A percentile compares a stretch with the other conserved stretches of the same genome.
Conservation (phyloP, 78 protist species). For the Cavenderia fasciculata region DNA sequence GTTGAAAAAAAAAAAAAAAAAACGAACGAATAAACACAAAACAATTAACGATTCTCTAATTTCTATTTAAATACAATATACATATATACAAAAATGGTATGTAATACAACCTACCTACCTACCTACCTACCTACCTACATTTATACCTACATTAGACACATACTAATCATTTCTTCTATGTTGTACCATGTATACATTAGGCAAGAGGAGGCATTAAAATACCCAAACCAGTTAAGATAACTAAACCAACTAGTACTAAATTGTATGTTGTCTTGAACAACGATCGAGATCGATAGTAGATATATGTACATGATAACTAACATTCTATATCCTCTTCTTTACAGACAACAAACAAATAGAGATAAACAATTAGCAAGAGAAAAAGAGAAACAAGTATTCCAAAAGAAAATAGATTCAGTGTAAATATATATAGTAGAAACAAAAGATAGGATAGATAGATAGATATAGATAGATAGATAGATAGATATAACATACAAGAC, state of each 20-base stretch:
- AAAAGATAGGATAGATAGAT: not conserved
- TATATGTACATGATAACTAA: not conserved
- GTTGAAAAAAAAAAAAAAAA: too few species aligned
- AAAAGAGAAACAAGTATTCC: constrained; percentile 28
- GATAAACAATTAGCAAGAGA: constrained; percentile 62
- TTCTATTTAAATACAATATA: too few species aligned
- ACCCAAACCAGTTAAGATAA: not conserved
- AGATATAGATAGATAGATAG: not conserved
- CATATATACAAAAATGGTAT: not conserved
- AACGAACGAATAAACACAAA: too few species aligned
- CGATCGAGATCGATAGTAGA: not conserved
- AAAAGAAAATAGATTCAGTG: constrained; percentile 59
- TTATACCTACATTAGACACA: not conserved
- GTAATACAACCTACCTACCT: too few species aligned
- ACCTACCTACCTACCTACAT: not conserved
- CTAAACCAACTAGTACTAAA: not conserved
- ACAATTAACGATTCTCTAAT: too few species aligned
- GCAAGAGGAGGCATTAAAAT: not conserved
- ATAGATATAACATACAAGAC: not conserved
- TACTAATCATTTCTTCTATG: not conserved
- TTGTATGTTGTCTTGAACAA: not conserved
- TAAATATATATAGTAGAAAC: not conserved
- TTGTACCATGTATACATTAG: not conserved
- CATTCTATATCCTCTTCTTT: not conserved
- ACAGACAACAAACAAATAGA: constrained; percentile 51